Evolutionary conservation across 2,329 filamentous ascomycete genomes (phyloP).

Genomic region (Botrytis hyacinthi): DNA sequence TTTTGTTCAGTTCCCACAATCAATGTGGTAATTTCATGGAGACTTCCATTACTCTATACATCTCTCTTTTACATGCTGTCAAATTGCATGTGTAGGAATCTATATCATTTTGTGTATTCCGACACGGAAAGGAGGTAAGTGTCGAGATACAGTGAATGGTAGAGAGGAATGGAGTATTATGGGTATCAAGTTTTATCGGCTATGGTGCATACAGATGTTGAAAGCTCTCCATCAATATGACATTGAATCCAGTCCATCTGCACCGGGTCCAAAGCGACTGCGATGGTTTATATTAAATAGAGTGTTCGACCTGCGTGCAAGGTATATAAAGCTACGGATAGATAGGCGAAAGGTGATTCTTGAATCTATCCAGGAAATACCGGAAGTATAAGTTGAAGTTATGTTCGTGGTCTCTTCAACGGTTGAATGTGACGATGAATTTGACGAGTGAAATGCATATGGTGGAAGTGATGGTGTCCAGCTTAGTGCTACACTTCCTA

Average conservation of each 20-base stretch:
- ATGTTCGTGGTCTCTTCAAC: too few species aligned
- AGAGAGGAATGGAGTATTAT: not conserved
- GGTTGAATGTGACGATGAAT: too few species aligned
- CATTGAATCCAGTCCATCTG: not conserved
- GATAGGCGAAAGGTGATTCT: too few species aligned
- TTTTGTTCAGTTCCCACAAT: not conserved
- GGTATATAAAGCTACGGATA: not conserved
- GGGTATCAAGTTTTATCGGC: not conserved
- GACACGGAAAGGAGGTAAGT: accelerated
- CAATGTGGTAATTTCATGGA: accelerated
- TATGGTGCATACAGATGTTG: not conserved
- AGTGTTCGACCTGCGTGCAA: not conserved
- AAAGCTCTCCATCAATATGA: not conserved
- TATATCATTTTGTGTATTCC: not conserved
- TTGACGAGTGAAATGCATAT: too few species aligned
- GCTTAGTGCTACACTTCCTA: too few species aligned
- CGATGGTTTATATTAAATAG: too few species aligned
- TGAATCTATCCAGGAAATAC: too few species aligned
- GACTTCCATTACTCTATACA: not conserved
- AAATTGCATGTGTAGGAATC: not conserved
- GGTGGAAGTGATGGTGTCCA: too few species aligned
- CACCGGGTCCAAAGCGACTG: too few species aligned
- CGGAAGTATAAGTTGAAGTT: too few species aligned
- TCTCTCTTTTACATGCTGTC: not conserved
- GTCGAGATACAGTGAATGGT: not conserved